phyloP scores from a whole-genome alignment of 768 basidiomycete genomes.

The Udeniomyces megalosporus region DNA sequence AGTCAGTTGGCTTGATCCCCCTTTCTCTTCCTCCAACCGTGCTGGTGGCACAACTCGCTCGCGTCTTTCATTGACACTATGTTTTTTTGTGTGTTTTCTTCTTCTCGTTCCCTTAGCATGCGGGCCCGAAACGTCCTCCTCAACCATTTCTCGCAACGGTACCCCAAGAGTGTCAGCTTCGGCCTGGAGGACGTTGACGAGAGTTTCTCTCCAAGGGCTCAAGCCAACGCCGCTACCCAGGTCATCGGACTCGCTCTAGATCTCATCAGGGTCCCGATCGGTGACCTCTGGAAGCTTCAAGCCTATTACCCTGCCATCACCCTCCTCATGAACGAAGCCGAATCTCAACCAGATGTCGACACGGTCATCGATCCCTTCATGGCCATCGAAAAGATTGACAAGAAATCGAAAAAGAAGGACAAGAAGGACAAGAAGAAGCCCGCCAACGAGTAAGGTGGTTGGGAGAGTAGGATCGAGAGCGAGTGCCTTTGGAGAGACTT shows the following conservation, averaged over 20 bases:
- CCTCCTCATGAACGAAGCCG: no score
- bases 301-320: slow-evolving; percentile 51
- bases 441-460: neutral
- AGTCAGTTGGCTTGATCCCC: slow-evolving; percentile 33
- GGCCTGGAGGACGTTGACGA: neutral
- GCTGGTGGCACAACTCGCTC: no score
- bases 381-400: neutral
- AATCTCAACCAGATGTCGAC: no score
- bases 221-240: slow-evolving; percentile 22
- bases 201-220: slow-evolving; percentile 20
- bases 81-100: neutral
- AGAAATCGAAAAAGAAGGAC: neutral
- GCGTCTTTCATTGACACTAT: no score
- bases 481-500: no score
- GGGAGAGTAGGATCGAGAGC: neutral
- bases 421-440: neutral
- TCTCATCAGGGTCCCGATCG: slow-evolving; percentile 50
- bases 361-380: no score
- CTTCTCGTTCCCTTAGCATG: slow-evolving; percentile 45
- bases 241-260: slow-evolving; percentile 68
- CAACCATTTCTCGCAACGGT: slow-evolving; percentile 88
- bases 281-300: slow-evolving; percentile 74
- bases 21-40: neutral
- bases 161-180: slow-evolving; percentile 45
- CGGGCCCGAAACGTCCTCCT: slow-evolving; percentile 66